Evolutionary conservation across 306 rosid species (phyloP).

Genomic region (Cucumis cinereus): DNA sequence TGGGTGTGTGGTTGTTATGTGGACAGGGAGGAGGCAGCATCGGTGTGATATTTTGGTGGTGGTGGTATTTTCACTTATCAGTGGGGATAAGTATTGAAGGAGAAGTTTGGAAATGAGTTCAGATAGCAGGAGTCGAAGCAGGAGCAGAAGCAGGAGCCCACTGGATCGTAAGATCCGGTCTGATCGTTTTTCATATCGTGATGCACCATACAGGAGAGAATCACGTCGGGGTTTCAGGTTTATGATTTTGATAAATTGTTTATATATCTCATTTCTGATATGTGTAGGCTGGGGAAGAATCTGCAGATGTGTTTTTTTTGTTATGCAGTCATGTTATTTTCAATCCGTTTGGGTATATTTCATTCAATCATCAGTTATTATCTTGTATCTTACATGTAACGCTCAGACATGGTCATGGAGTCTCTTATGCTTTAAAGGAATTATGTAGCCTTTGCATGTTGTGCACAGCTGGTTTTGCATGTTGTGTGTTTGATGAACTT

Average conservation of each 20-base stretch:
- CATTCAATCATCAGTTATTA: neutral
- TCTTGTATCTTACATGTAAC: neutral
- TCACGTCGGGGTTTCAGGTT: slow-evolving; percentile 98
- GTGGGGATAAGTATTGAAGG: slow-evolving; percentile 53
- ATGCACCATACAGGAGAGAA: slow-evolving; percentile 96
- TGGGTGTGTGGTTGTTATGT: slow-evolving; percentile 92
- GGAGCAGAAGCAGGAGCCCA: slow-evolving; percentile 96
- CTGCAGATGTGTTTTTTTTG: slow-evolving; percentile 5
- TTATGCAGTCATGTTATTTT: neutral
- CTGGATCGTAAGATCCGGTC: slow-evolving; percentile 86
- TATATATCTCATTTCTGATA: slow-evolving; percentile 16
- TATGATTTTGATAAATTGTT: slow-evolving; percentile 28
- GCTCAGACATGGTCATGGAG: neutral
- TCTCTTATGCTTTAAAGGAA: neutral
- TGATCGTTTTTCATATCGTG: slow-evolving; percentile 87
- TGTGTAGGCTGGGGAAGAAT: slow-evolving; percentile 13
- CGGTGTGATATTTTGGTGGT: slow-evolving; percentile 48
- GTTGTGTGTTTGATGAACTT: neutral
- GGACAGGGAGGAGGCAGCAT: slow-evolving; percentile 92
- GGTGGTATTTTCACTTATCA: slow-evolving; percentile 52
- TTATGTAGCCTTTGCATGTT: neutral
- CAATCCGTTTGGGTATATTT: neutral
- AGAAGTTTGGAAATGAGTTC: slow-evolving; percentile 64
- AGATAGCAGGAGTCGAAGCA: slow-evolving; percentile 86
- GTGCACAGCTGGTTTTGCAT: neutral